phyloP scores from a whole-genome alignment of 352 stramenopile species.

The Pythium brassicae region DNA sequence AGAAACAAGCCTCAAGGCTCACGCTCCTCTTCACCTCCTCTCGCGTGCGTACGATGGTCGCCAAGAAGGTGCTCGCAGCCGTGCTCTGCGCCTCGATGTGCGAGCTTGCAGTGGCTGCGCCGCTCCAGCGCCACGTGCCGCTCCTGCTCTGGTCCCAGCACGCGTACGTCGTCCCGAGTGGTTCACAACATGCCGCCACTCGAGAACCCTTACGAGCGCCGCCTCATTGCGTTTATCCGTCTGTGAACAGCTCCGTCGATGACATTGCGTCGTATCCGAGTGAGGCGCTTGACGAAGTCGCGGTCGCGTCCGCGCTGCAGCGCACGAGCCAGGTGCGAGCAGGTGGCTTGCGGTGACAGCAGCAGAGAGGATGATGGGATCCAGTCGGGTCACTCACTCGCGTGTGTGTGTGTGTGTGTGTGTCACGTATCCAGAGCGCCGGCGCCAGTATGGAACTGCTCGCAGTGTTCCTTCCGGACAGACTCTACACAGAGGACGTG shows the following conservation, averaged over 20 bases:
- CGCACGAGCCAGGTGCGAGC: background rate
- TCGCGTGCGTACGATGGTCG: slow-evolving; percentile 23
- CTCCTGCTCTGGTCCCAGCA: slow-evolving; percentile 64
- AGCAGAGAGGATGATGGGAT: no score
- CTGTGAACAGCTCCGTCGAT: slow-evolving; percentile 35
- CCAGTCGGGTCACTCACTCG: no score
- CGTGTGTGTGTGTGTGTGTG: no score
- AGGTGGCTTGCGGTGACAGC: background rate
- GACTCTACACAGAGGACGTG: slow-evolving; percentile 39
- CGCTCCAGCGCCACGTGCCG: slow-evolving; percentile 47
- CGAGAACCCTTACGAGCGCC: slow-evolving; percentile 1
- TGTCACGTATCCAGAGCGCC: background rate
- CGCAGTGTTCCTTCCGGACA: slow-evolving; percentile 53
- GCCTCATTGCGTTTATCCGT: no score
- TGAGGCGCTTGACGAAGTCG: slow-evolving; percentile 35
- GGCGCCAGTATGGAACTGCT: slow-evolving; percentile 32
- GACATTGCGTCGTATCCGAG: slow-evolving; percentile 39
- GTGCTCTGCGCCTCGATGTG: slow-evolving; percentile 22
- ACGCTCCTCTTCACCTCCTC: background rate
- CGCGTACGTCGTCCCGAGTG: slow-evolving; percentile 32
- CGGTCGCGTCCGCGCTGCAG: slow-evolving; percentile 29
- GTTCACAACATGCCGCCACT: background rate
- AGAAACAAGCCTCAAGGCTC: background rate
- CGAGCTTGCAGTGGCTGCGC: slow-evolving; percentile 14
- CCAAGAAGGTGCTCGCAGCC: slow-evolving; percentile 11